Conservation (phyloP, 2,329 filamentous ascomycete genomes). For the Aspergillus unguis region DNA sequence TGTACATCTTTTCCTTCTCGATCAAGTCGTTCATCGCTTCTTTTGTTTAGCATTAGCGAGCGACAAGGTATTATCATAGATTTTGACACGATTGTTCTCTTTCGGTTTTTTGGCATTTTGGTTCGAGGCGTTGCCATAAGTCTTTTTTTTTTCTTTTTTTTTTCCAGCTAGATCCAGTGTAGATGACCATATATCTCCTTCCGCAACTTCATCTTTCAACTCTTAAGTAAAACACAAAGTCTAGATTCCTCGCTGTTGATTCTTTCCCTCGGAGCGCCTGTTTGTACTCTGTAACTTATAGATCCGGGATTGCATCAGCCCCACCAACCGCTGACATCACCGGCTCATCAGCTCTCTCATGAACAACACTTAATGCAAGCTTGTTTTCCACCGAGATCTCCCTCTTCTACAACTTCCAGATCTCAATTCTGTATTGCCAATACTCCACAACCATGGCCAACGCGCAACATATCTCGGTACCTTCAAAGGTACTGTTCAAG, state of each 20-base stretch:
- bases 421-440: background rate
- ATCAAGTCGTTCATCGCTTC: conserved; percentile 14
- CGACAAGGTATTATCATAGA: conserved; percentile 29
- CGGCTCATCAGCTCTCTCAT: conserved; percentile 8
- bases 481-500: conserved; percentile 70
- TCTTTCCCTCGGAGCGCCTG: background rate
- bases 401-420: background rate
- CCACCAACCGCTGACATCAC: conserved; percentile 38
- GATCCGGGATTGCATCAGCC: conserved; percentile 18
- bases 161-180: conserved; percentile 8
- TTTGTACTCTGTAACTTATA: background rate
- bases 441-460: conserved; percentile 25
- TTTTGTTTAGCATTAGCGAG: conserved; percentile 31
- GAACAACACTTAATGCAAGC: background rate
- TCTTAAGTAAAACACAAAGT: too few relatives aligned
- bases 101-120: conserved; percentile 9
- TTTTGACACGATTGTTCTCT: conserved; percentile 14
- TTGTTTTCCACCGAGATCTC: background rate
- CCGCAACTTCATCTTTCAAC: too few relatives aligned
- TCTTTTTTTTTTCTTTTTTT: background rate
- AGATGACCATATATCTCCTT: background rate
- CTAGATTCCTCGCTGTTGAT: too few relatives aligned
- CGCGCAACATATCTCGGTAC: conserved; percentile 54
- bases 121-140: conserved; percentile 7
- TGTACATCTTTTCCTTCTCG: conserved; percentile 7